Conservation (phyloP, 1,284 basidiomycete genomes). For the Wolfiporia cocos region DNA sequence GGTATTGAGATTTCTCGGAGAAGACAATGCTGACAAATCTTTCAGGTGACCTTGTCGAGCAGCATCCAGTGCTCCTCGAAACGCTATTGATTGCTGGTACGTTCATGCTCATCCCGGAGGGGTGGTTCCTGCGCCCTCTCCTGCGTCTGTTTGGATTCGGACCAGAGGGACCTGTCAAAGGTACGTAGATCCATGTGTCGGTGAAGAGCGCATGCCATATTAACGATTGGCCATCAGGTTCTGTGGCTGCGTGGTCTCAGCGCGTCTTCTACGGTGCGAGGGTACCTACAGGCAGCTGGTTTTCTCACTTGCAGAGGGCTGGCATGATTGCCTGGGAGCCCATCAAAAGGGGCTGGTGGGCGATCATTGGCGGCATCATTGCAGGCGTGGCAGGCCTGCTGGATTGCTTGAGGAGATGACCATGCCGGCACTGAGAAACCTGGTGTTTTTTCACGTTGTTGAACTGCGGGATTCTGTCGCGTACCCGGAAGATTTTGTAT, state of each 20-base stretch:
- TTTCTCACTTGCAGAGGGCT: constrained; percentile 17
- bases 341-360: not conserved
- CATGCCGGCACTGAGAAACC: not conserved
- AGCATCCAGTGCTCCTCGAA: constrained; percentile 20
- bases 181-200: constrained; percentile 8
- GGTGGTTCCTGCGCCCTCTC: constrained; percentile 17
- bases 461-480: not conserved
- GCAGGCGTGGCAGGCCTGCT: not conserved
- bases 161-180: constrained; percentile 22
- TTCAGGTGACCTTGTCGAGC: constrained; percentile 23
- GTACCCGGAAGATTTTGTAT: not conserved
- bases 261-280: constrained; percentile 18
- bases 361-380: not conserved
- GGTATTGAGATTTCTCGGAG: not conserved
- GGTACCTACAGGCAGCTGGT: constrained; percentile 19
- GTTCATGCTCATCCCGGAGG: constrained; percentile 15
- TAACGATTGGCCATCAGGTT: constrained; percentile 11
- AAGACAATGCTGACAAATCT: not conserved
- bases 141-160: constrained; percentile 21
- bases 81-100: constrained; percentile 10
- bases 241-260: constrained; percentile 22
- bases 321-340: constrained; percentile 13
- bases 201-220: not conserved
- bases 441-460: not conserved
- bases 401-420: not conserved